These are phyloP conservation scores for Usnea hakonensis DNA, from an alignment of 495 filamentous ascomycete genomes.

Conservation along the genomic window DNA sequence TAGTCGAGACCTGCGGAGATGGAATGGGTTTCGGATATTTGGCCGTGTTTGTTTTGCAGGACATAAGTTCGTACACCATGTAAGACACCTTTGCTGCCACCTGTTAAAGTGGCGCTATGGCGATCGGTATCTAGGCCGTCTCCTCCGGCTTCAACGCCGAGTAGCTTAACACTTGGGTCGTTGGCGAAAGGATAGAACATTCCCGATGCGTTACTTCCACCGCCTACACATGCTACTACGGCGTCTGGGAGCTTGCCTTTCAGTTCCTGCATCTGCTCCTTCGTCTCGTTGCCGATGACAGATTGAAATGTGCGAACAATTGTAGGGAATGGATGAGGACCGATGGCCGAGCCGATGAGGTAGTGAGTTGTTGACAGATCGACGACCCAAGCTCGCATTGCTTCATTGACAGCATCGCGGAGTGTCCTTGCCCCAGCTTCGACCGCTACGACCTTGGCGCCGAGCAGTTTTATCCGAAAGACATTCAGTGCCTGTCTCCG, in stretches of 20 bases:
- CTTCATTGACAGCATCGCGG: constrained; percentile 94
- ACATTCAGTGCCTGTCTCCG: constrained; percentile 90
- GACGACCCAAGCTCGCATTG: constrained; percentile 81
- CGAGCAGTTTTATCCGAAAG: constrained; percentile 93
- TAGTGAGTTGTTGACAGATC: constrained; percentile 86
- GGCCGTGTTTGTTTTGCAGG: constrained; percentile 82
- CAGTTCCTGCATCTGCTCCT: constrained; percentile 72
- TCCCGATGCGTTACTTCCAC: constrained; percentile 82
- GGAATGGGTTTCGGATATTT: constrained; percentile 91
- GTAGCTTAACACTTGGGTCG: constrained; percentile 73
- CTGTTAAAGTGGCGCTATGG: constrained; percentile 85
- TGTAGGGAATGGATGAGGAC: constrained; percentile 90
- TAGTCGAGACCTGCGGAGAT: constrained; percentile 97
- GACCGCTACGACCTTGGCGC: constrained; percentile 78
- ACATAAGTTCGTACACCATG: constrained; percentile 96
- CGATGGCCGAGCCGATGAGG: constrained; percentile 92
- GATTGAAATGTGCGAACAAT: constrained; percentile 95
- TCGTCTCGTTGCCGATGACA: constrained; percentile 88
- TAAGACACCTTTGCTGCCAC: constrained; percentile 83
- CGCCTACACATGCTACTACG: constrained; percentile 92
- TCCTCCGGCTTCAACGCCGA: constrained; percentile 95
- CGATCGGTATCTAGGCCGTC: constrained; percentile 81
- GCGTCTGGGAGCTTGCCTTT: constrained; percentile 88
- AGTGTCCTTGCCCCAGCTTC: constrained; percentile 79
- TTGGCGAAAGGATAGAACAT: constrained; percentile 96